Base-by-base conservation (phyloP, 148 eudicot genomes). In the Selenicereus undatus region DNA sequence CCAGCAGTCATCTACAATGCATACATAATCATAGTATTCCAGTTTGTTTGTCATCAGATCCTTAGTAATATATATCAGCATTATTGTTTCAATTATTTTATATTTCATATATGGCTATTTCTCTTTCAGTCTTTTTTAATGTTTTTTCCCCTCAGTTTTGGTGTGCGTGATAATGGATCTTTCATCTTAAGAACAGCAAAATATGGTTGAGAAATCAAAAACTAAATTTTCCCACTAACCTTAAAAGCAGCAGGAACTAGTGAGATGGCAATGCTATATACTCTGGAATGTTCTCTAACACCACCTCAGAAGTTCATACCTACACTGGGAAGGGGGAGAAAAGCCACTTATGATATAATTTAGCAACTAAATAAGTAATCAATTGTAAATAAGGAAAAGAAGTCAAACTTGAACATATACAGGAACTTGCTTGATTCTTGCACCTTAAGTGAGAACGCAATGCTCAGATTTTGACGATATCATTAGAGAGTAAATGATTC, bases 181-280 rank as follows among this genome's bases (percentile, higher is more conserved):
- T 66, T 27, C 35, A 66, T 26, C 26, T 11, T 2, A 11, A 2
- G 43, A 39, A 39, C 29, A 72, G 11, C 21, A 69, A 16, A 79
- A 12, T 50, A 79, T 4, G 66, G 27, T 11, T 71, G 9, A n/a
- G 60, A 20, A 24, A 36, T 45, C 68, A 71, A 73, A 62, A 11
- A 18, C 52, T 5, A 29, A 51, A 69, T 21, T 22, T 27, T 77
- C 76, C 26, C 3, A 71, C 80, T 80, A 24, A 80, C 83, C 86
- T 60, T 76, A 66, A 76, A 16, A 11, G 26, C 65, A 60, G 42
- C 60, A 73, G 11, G 26, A 14, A 43, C 27, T 22, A 22, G 21
- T 52, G 24, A 26, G 22, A 43, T 10, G 30, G n/a, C n/a, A 74
- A 39, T 60, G 76, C 71, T 75, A 16, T 60, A 29, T 35, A 64